Evolutionary conservation across 1,284 basidiomycete species (phyloP).

Genomic region (Fomes fomentarius): DNA sequence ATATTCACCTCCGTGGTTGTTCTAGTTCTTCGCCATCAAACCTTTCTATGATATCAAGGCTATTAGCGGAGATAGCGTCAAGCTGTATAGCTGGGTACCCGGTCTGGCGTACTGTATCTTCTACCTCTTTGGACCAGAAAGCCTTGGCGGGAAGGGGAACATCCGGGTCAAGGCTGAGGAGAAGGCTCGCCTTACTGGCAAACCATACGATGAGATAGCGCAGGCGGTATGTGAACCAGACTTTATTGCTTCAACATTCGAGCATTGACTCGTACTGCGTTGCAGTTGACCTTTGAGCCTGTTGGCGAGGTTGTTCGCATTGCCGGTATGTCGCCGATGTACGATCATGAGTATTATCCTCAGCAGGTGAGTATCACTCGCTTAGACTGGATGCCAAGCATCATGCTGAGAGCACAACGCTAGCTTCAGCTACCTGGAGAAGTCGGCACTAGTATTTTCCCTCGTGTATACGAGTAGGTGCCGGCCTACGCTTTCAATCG

Average conservation of each 20-base stretch:
- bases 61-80: conserved; percentile 9
- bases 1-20: neutral
- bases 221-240: conserved; percentile 20
- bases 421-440: neutral
- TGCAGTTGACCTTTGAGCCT: conserved; percentile 11
- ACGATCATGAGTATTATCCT: conserved; percentile 27
- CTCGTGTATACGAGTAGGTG: conserved; percentile 17
- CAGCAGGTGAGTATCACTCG: conserved; percentile 20
- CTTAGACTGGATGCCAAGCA: conserved; percentile 3
- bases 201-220: conserved; percentile 12
- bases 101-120: conserved; percentile 13
- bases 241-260: neutral
- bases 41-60: conserved; percentile 3
- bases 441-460: neutral
- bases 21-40: conserved; percentile 20
- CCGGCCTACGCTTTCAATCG: no score
- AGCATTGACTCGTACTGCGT: neutral
- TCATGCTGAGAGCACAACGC: neutral
- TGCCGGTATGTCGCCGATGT: conserved; percentile 26
- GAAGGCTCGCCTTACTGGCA: conserved; percentile 13
- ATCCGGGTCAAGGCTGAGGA: conserved; percentile 17
- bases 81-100: conserved; percentile 20
- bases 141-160: conserved; percentile 21
- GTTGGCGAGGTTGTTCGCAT: conserved; percentile 13
- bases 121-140: conserved; percentile 17